Evolutionary conservation across 805 yeast genomes (phyloP), one percentile per base, ranked within the genome.

Genomic region (Candida awuae): DNA sequence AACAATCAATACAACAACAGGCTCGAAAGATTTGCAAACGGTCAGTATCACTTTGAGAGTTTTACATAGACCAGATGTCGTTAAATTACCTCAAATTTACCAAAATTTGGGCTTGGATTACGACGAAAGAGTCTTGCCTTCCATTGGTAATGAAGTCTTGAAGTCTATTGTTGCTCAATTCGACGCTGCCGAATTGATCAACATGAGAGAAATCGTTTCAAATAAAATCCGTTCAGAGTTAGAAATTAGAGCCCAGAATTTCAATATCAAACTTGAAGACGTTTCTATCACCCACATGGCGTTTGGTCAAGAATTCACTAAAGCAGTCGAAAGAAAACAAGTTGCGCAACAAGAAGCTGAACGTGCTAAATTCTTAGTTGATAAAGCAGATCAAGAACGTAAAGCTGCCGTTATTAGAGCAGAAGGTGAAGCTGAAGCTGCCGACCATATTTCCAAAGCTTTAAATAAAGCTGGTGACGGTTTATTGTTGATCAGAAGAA

Each of bases 341-440:
- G 94, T 92, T 65, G 98, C 98, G 23, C 98, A 92, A 67, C 98
- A 92, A 66, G 98, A 92, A 59, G 97, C 98, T 18, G 97, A 92
- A 68, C 75, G 98, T 51, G 96, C 97, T 43, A 83, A 82, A 56
- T 92, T 77, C 58, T 69, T 85, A 38, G 97, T 92, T 40, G 97
- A 88, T 58, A 83, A 83, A 59, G 97, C 97, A 8, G 97, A 92
- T 63, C 98, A 92, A 67, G 97, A 90, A 63, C 77, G 95, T 59
- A 88, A 83, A 62, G 98, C 97, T 2, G 69, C 84, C 34, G 86
- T 92, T 53, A 88, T 92, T 50, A 78, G 97, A 55, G 98, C 98
- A 21, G 98, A 92, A 65, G 98, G 97, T 66, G 98, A 92, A 67
- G 98, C 98, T 36, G 97, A 92, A 63, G 86, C 95, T 42, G 98